Base-by-base conservation (phyloP, 2,329 filamentous ascomycete genomes). In the Aureobasidium sp. region DNA sequence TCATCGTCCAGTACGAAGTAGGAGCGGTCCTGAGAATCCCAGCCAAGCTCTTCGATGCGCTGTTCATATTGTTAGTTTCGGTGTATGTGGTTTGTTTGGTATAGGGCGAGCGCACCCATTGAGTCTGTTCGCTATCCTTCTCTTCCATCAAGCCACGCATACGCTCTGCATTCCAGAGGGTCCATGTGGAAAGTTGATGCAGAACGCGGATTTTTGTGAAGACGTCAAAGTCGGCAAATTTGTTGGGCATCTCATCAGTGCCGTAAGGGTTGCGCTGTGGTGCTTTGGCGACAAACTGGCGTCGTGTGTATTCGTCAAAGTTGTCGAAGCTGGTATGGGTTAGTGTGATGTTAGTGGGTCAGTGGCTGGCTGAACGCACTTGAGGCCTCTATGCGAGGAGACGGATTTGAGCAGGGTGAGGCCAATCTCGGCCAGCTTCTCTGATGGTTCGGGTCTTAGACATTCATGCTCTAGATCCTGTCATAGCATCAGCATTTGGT, bases 1-100 rank as follows among this genome's bases (percentile, higher is more conserved):
- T 97, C 95, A 72, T 99, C 94, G 68, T 97, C 93, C 3, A 99
- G 82, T 3, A 97, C 87, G 70, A 88, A 96, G 71, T 97, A 96
- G 39, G 86, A 86, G 41, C 91, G 87, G 66, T 96, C 92, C 50
- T 96, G 81, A 27, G 85, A 82, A 73, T 99, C 94, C 85, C 91
- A 97, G 10, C 94, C 94, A 64, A 88, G 86, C 0, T 89, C 88
- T 69, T 93, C 89, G 66, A 94, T 91, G 65, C 79, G 79, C 80
- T 81, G 66, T 48, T 44, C 60, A 13, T 68, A 59, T 45, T 64
- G 59, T 62, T 32, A 59, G 58, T 61, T 71, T 41, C 55, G 71
- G 6, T 68, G 62, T 14, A 13, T n/a, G 21, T 21, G 21, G 21
- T 21, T 21, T 32, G 21, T 21, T 6, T 50, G 41, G 25, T 25